A percentile compares a stretch with the other conserved stretches of the same genome.
Evolutionary conservation across 1,139 yeast species (phyloP).

Genomic region (Fermentozyma sake): DNA sequence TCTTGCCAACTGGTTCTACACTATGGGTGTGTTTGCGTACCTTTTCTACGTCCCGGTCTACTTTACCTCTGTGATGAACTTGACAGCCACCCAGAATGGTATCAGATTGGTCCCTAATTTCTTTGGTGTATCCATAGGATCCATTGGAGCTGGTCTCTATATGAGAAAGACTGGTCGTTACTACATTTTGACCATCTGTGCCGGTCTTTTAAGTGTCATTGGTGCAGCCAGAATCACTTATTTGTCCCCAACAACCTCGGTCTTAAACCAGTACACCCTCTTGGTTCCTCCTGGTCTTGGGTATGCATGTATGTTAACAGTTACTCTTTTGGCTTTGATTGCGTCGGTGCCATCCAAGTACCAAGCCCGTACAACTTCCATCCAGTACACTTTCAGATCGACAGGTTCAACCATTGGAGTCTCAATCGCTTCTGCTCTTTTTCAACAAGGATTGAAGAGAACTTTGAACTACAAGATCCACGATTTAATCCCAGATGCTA

Average conservation of each 20-base stretch:
- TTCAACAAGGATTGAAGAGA: constrained; percentile 14
- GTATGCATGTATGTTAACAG: constrained; percentile 19
- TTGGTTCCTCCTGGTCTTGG: constrained; percentile 18
- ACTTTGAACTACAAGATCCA: constrained; percentile 13
- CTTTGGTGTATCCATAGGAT: constrained; percentile 65
- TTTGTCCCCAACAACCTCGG: constrained; percentile 40
- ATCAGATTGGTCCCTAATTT: constrained; percentile 61
- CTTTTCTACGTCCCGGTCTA: constrained; percentile 64
- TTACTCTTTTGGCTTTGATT: constrained; percentile 20
- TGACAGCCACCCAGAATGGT: constrained; percentile 59
- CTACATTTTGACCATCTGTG: constrained; percentile 41
- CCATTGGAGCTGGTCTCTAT: constrained; percentile 63
- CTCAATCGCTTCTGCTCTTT: constrained; percentile 19
- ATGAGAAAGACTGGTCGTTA: constrained; percentile 70
- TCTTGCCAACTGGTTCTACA: constrained; percentile 61
- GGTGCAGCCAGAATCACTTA: constrained; percentile 42
- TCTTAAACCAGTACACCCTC: constrained; percentile 17
- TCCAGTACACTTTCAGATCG: constrained; percentile 23
- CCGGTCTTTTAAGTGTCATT: constrained; percentile 41
- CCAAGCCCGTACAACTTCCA: constrained; percentile 23
- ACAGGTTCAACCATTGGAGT: constrained; percentile 25
- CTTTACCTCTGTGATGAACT: constrained; percentile 52
- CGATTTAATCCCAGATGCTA: constrained; percentile 16
- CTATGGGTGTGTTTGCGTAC: constrained; percentile 51
- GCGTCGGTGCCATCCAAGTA: constrained; percentile 19